Evolutionary conservation across 805 yeast species (phyloP).

Genomic region (Diddensiella santjacobensis): DNA sequence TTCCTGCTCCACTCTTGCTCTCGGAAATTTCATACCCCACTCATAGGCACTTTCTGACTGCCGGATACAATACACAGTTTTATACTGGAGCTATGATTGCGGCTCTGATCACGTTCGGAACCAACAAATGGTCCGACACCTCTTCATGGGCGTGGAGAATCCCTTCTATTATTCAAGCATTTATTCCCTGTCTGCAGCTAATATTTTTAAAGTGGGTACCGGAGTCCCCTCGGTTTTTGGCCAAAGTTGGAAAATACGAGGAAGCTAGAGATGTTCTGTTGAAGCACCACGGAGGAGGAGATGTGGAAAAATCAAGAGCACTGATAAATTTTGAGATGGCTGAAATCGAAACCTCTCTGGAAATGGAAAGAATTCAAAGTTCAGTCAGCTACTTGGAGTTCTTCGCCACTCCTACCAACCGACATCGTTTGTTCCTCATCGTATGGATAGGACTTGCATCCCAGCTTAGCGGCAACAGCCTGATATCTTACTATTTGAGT

Average conservation of each 20-base stretch:
- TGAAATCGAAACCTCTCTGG: conserved; percentile 15
- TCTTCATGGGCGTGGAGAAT: conserved; percentile 58
- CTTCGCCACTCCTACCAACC: conserved; percentile 11
- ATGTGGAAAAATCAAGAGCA: conserved; percentile 5
- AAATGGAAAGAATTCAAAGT: conserved; percentile 6
- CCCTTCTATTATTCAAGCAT: conserved; percentile 65
- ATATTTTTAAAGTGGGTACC: conserved; percentile 55
- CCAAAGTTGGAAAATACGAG: conserved; percentile 56
- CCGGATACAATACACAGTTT: conserved; percentile 62
- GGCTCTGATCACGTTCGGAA: conserved; percentile 70
- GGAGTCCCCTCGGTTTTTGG: conserved; percentile 80
- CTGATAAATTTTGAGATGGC: conserved; percentile 18
- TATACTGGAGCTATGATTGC: conserved; percentile 71
- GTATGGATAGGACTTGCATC: conserved; percentile 8
- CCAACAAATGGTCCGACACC: conserved; percentile 43
- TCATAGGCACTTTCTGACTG: conserved; percentile 59
- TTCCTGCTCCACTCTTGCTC: conserved; percentile 75
- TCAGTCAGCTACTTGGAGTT: conserved; percentile 9
- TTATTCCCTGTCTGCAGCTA: conserved; percentile 56
- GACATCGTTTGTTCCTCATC: conserved; percentile 11
- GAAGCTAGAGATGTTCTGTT: conserved; percentile 35
- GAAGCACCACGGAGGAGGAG: conserved; percentile 17
- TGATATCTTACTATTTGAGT: conserved; percentile 41
- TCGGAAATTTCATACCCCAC: conserved; percentile 65
- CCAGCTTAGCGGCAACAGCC: conserved; percentile 19